Evolutionary conservation across 192 early-diverging fungal genomes (phyloP).

Genomic region (Backusella parvicylindrica): DNA sequence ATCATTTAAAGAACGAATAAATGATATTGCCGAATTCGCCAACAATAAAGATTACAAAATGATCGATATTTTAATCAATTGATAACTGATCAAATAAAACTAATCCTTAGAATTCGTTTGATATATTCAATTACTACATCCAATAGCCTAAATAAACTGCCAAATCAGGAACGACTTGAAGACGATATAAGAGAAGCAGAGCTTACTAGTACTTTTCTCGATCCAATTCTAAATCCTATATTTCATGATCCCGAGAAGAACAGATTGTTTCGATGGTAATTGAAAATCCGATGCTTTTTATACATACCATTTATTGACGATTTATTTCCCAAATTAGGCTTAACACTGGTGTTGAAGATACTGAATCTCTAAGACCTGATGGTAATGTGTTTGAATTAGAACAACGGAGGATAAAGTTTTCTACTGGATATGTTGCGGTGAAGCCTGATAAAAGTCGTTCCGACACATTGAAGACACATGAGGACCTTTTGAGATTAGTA

Average conservation of each 20-base stretch:
- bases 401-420: conserved; percentile 9
- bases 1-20: no score
- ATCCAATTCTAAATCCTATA: conserved; percentile 4
- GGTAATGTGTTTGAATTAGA: conserved; percentile 2
- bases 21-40: background rate
- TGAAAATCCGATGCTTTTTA: background rate
- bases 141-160: background rate
- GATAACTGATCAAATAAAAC: background rate
- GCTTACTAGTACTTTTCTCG: conserved; percentile 1
- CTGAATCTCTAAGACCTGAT: conserved; percentile 5
- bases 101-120: background rate
- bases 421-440: conserved; percentile 6
- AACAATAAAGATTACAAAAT: background rate
- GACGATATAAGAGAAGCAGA: conserved; percentile 9
- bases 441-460: conserved; percentile 4
- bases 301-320: conserved; percentile 2
- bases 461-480: background rate
- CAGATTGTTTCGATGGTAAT: background rate
- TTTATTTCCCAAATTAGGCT: conserved; percentile 16
- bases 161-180: conserved; percentile 5
- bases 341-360: background rate
- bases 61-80: background rate
- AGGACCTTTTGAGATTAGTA: background rate
- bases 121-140: background rate
- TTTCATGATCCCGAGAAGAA: background rate